Evolutionary conservation across 225 moss, liverwort and hornwort genomes (phyloP), one percentile per base, ranked within the genome.

Genomic region (Marchantia paleacea): DNA sequence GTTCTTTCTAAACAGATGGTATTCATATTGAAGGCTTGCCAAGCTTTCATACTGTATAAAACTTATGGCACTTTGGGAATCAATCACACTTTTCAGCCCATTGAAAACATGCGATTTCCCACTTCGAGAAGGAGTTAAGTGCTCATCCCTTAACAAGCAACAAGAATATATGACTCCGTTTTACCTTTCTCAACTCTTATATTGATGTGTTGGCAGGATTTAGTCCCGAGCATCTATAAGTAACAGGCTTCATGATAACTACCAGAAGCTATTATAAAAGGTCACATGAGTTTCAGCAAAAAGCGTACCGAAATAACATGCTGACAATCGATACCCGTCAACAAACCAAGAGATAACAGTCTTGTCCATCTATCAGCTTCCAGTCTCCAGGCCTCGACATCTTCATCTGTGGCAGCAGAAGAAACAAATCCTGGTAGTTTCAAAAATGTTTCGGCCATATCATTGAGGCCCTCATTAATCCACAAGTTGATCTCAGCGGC

Each of bases 341-440:
- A 84, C 69, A 92, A 85, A 55, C 86, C 84, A 66, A 91, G 63
- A 47, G 84, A 85, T 65, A 96, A 75, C 65, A 96, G 82, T 78
- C 91, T 87, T 73, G 94, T 78, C 91, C 90, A 94, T 39, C 83
- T 84, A 70, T 82, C 87, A 58, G 92, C 92, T 86, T 91, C 91
- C 80, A 88, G 72, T 86, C 88, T 88, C 94, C 92, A 96, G 70
- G 79, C 82, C 75, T 77, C 88, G 6, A 94, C 78, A 69, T 94
- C 90, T 50, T 91, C 88, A 69, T 91, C 83, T 80, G 88, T 87
- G 77, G 90, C 77, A 7, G 65, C 83, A 69, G 86, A 85, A 63
- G 90, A 75, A 24, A 47, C 75, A 51, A 83, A 58, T 49, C 84
- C 84, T 20, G 12, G 81, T 79, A 72, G 78, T 71, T 64, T 83